Evolutionary conservation across 352 stramenopile genomes (phyloP).

Genomic region (Globisporangium nunn): DNA sequence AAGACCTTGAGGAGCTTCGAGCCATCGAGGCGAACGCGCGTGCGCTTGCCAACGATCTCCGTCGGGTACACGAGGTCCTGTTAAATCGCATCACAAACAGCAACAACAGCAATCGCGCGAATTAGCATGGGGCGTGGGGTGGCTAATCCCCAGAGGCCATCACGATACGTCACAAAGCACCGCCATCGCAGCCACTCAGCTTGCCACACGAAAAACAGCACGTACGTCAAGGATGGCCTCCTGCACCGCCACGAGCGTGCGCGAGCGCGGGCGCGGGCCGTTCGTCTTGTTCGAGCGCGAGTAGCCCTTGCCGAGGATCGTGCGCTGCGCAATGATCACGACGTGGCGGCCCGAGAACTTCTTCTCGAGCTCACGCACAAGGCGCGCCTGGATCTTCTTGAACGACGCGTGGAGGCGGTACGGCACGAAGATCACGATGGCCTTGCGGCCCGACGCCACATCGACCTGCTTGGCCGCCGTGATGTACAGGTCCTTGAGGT

Average conservation of each 20-base stretch:
- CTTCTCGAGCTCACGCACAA: slow-evolving; percentile 99
- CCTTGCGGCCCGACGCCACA: slow-evolving; percentile 92
- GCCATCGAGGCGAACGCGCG: slow-evolving; percentile 94
- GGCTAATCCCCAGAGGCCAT: slow-evolving; percentile 88
- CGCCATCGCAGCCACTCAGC: slow-evolving; percentile 1
- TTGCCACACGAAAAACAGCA: slow-evolving; percentile 13
- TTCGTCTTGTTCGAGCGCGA: slow-evolving; percentile 92
- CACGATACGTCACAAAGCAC: slow-evolving; percentile 50
- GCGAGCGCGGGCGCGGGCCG: slow-evolving; percentile 92
- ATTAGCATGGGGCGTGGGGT: slow-evolving; percentile 86
- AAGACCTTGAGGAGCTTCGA: slow-evolving; percentile 98
- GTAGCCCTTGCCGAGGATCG: slow-evolving; percentile 98
- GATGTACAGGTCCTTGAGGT: slow-evolving; percentile 98
- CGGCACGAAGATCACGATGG: slow-evolving; percentile 98
- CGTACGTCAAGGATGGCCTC: slow-evolving; percentile 98
- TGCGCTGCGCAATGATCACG: slow-evolving; percentile 98
- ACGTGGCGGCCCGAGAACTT: slow-evolving; percentile 99
- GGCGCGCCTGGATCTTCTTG: slow-evolving; percentile 97
- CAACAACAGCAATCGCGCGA: slow-evolving; percentile 11
- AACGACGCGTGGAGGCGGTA: slow-evolving; percentile 97
- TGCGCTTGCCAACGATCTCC: slow-evolving; percentile 99
- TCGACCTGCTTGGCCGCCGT: slow-evolving; percentile 98
- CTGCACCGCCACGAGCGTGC: slow-evolving; percentile 98
- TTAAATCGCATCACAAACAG: slow-evolving; percentile 8
- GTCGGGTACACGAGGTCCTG: slow-evolving; percentile 99